Evolutionary conservation across 768 basidiomycete species (phyloP).

Genomic region (Lentinula boryana): DNA sequence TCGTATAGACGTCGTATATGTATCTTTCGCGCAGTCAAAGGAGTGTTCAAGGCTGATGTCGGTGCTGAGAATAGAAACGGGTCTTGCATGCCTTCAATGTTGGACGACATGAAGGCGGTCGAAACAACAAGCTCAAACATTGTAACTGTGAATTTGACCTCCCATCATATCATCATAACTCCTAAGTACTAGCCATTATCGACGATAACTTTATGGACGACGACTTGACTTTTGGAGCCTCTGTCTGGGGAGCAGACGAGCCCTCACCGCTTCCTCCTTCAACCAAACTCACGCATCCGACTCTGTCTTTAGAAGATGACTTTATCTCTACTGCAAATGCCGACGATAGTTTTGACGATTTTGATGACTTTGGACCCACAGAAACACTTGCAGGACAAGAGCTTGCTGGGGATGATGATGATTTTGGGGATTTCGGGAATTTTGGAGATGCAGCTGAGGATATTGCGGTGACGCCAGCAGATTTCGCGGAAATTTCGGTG

Average conservation of each 20-base stretch:
- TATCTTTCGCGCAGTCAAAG: conserved; percentile 53
- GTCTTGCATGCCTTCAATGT: conserved; percentile 19
- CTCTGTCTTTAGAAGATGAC: conserved; percentile 9
- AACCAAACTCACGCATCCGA: conserved; percentile 16
- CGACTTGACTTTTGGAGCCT: conserved; percentile 65
- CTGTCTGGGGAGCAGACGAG: conserved; percentile 62
- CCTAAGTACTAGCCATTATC: not conserved
- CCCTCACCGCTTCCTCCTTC: conserved; percentile 25
- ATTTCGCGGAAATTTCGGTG: conserved; percentile 31
- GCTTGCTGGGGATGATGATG: conserved; percentile 57
- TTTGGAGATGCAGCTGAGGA: conserved; percentile 59
- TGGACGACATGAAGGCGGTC: not conserved
- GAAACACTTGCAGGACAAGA: conserved; percentile 33
- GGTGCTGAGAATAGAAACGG: conserved; percentile 59
- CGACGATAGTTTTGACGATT: conserved; percentile 43
- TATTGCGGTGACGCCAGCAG: conserved; percentile 17
- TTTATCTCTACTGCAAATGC: conserved; percentile 13
- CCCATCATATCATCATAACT: not conserved
- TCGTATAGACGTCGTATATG: conserved; percentile 75
- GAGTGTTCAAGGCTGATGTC: conserved; percentile 30
- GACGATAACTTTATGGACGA: conserved; percentile 48
- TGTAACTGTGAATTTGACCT: not conserved
- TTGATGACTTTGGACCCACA: conserved; percentile 54
- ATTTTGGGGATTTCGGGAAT: conserved; percentile 86
- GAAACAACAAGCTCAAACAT: conserved; percentile 6